A percentile compares a stretch with the other conserved stretches of the same genome.
Conservation (phyloP, 2,329 filamentous ascomycete species). For the Penicillium sp. region DNA sequence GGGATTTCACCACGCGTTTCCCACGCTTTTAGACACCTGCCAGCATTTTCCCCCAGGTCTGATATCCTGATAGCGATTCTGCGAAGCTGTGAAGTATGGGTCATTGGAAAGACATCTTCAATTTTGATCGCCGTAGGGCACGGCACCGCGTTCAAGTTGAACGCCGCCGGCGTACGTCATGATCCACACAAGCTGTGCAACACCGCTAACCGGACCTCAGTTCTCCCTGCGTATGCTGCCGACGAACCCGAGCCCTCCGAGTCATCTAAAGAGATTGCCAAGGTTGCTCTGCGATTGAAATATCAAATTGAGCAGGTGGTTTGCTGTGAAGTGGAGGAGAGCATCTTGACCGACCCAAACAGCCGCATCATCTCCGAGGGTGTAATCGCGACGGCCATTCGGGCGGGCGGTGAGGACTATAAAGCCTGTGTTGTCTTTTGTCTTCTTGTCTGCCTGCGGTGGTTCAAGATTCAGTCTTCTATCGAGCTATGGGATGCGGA, state of each 20-base stretch:
- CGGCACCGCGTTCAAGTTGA: constrained; percentile 38
- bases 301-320: constrained; percentile 87
- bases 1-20: constrained; percentile 4
- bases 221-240: constrained; percentile 42
- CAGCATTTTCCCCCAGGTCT: too few relatives aligned
- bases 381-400: constrained; percentile 75
- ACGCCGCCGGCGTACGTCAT: constrained; percentile 42
- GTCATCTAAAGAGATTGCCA: constrained; percentile 76
- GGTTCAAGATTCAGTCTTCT: constrained; percentile 75
- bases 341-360: constrained; percentile 72
- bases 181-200: constrained; percentile 5
- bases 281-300: constrained; percentile 82
- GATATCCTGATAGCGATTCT: too few relatives aligned
- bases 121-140: constrained; percentile 25
- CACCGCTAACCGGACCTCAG: constrained; percentile 26
- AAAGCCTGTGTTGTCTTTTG: constrained; percentile 79
- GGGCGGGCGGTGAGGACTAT: constrained; percentile 74
- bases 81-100: constrained; percentile 35
- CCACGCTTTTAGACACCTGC: too few relatives aligned
- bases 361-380: constrained; percentile 77
- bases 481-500: constrained; percentile 90
- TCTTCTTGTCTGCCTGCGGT: constrained; percentile 68
- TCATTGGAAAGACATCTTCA: constrained; percentile 38
- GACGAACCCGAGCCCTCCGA: constrained; percentile 60
- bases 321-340: constrained; percentile 81